A percentile compares a stretch with the other conserved stretches of the same genome.
phyloP scores from a whole-genome alignment of 495 filamentous ascomycete species.

The Daldinia grandis region DNA sequence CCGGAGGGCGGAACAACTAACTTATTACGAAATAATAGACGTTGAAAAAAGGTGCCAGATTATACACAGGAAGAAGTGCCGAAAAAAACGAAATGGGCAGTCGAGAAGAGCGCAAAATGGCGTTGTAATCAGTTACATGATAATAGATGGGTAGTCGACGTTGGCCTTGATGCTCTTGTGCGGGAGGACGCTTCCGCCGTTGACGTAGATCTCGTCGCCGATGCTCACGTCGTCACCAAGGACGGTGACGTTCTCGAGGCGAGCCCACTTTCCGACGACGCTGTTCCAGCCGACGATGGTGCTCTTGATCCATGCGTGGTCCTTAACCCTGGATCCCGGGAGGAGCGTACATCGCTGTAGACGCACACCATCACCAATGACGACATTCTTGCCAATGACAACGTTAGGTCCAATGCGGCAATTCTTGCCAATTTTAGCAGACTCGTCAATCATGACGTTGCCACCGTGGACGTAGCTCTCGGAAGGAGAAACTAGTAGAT shows the following conservation, averaged over 20 bases:
- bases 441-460: constrained; percentile 95
- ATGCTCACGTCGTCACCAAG: constrained; percentile 99
- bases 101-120: constrained; percentile 1
- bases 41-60: constrained; percentile 30
- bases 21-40: constrained; percentile 45
- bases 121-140: constrained; percentile 68
- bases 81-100: constrained; percentile 10
- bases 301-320: constrained; percentile 99
- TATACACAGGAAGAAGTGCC: constrained; percentile 39
- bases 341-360: constrained; percentile 94
- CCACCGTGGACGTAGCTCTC: constrained; percentile 90
- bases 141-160: constrained; percentile 90
- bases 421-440: constrained; percentile 97
- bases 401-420: constrained; percentile 99
- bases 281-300: constrained; percentile 99
- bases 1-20: constrained; percentile 24
- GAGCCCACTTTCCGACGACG: constrained; percentile 92
- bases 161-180: constrained; percentile 99
- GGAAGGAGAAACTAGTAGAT: constrained; percentile 77
- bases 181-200: constrained; percentile 93
- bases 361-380: constrained; percentile 93
- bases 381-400: constrained; percentile 92
- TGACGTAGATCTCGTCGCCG: constrained; percentile 98
- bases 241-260: constrained; percentile 96
- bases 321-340: constrained; percentile 91